Evolutionary conservation across 495 filamentous ascomycete genomes (phyloP), one percentile per base, ranked within the genome.

Genomic region (Penicillium nucicola): DNA sequence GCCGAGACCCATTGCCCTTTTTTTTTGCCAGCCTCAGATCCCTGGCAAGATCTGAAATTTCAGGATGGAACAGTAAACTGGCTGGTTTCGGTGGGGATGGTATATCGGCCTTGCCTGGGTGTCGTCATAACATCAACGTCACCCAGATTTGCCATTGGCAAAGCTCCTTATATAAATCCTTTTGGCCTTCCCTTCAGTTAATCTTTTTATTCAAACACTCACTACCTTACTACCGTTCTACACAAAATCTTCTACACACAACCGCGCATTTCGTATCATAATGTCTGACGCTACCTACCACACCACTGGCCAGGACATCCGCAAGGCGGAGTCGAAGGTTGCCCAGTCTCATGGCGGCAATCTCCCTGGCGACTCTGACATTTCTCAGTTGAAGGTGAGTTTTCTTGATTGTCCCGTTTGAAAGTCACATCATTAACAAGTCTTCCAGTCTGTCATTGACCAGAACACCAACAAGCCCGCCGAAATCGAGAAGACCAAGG

Each of bases 401-500:
- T 15, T 9, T 6, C 13, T 12, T 33, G 4, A n/a, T 20, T 22
- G 15, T 23, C 4, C 17, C 1, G 34, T 42, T 15, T n/a, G 23
- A 10, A 0, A 22, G 40, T 17, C 37, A 36, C 15, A 45, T 34
- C 34, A 15, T 12, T 36, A 42, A 33, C 53, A 47, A 47, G 50
- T n/a, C 25, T 36, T 20, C 9, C 42, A 82, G 79, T 80, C 77
- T 17, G 57, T 76, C 44, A 49, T 80, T 53, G 70, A 75, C 48
- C 49, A 75, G 38, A 72, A 69, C 58, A 72, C 65, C 48, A 42
- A 74, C 72, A 90, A 90, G 65, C 57, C 70, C 45, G 67, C 82
- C 37, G 71, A 84, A 67, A 85, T 90, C 55, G 83, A 84, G 15
- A 66, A 86, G 60, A 73, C 69, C 61, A 74, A 82, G 67, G 65